Conservation (phyloP, 1,139 yeast genomes). For the Trichomonascaceae sp. region DNA sequence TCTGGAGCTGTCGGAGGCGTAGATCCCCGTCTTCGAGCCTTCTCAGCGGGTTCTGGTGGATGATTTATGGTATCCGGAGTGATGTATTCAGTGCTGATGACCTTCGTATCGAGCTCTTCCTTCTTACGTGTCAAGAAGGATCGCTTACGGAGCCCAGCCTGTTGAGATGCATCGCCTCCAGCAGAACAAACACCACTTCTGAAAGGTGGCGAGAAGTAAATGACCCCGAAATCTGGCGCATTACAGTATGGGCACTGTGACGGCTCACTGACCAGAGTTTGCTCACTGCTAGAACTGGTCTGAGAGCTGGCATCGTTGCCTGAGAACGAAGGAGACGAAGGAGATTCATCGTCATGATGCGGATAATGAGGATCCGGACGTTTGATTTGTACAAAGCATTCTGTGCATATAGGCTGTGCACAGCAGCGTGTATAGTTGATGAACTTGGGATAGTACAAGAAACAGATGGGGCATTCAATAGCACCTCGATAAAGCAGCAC, state of each 20-base stretch:
- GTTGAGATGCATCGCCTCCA: conserved; percentile 12
- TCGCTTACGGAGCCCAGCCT: conserved; percentile 4
- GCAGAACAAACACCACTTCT: conserved; percentile 28
- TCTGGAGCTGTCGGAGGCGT: conserved; percentile 26
- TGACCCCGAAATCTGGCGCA: conserved; percentile 76
- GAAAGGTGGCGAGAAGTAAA: conserved; percentile 57
- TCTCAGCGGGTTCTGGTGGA: conserved; percentile 3
- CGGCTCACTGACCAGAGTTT: conserved; percentile 63
- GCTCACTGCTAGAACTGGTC: conserved; percentile 8
- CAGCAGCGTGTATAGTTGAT: conserved; percentile 87
- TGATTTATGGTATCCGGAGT: neutral
- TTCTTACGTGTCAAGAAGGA: conserved; percentile 3
- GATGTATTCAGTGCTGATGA: conserved; percentile 2
- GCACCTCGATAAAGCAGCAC: conserved; percentile 55
- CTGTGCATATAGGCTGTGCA: conserved; percentile 88
- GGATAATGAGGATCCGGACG: conserved; percentile 95
- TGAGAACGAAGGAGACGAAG: neutral
- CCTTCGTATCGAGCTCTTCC: conserved; percentile 1
- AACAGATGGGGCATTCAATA: conserved; percentile 91
- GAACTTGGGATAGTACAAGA: conserved; percentile 73
- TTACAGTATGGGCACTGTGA: conserved; percentile 95
- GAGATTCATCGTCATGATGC: conserved; percentile 43
- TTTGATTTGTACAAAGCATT: conserved; percentile 93
- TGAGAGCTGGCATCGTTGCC: conserved; percentile 13
- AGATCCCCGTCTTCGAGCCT: conserved; percentile 21